A percentile compares a stretch with the other conserved stretches of the same genome.
Evolutionary conservation across 2,329 filamentous ascomycete species (phyloP).

Genomic region (Ophiobolus disseminans): DNA sequence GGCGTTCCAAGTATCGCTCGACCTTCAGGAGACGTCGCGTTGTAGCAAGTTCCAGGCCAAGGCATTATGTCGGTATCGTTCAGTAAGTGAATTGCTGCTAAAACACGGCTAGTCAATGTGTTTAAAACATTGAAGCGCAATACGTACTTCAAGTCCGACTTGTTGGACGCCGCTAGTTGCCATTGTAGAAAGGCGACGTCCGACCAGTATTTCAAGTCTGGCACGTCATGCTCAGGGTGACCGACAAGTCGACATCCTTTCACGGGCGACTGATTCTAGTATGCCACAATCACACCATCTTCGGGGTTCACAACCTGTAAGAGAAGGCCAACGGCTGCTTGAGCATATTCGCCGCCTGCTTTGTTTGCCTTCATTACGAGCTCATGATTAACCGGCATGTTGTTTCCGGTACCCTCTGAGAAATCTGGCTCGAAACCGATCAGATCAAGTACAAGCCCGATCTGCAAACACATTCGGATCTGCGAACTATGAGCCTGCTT

Average conservation of each 20-base stretch:
- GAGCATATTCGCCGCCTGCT: background rate
- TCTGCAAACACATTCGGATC: background rate
- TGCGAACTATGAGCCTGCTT: background rate
- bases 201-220: constrained; percentile 5
- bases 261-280: background rate
- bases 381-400: background rate
- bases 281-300: background rate
- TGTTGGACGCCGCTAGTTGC: too few species aligned
- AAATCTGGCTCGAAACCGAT: background rate
- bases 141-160: constrained; percentile 2
- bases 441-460: background rate
- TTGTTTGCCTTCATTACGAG: too few species aligned
- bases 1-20: constrained; percentile 12
- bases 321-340: background rate
- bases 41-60: background rate
- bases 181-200: constrained; percentile 13
- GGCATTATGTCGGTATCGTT: background rate
- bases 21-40: background rate
- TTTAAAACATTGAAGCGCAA: constrained; percentile 2
- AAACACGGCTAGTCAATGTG: background rate
- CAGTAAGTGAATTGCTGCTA: background rate
- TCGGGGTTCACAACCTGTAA: background rate
- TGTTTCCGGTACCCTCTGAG: background rate
- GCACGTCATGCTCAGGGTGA: background rate
- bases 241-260: background rate